These are phyloP conservation scores for Hysterium pulicare DNA, from an alignment of 2,329 filamentous ascomycete species.

Conservation along the genomic window DNA sequence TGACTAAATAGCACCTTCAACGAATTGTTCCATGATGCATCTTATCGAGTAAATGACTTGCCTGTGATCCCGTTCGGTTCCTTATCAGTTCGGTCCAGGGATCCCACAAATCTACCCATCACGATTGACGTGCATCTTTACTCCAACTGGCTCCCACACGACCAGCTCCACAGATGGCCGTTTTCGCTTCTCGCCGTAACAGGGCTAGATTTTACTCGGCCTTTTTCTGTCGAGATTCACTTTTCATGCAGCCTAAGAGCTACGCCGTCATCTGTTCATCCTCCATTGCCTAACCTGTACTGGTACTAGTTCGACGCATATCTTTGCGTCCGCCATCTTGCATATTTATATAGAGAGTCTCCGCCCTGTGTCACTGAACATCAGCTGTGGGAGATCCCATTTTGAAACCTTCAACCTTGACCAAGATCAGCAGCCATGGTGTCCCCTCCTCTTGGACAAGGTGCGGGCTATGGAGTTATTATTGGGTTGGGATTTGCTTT, in stretches of 20 bases:
- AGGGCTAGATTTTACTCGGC: slow-evolving; percentile 3
- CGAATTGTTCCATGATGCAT: slow-evolving; percentile 8
- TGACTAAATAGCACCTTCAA: slow-evolving; percentile 19
- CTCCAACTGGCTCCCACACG: slow-evolving; percentile 10
- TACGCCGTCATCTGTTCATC: slow-evolving; percentile 12
- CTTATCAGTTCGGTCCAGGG: slow-evolving; percentile 18
- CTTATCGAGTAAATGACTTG: slow-evolving; percentile 17
- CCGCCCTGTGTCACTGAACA: slow-evolving; percentile 86
- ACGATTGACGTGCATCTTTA: slow-evolving; percentile 11
- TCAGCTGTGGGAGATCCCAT: slow-evolving; percentile 71
- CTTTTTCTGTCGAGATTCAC: no score
- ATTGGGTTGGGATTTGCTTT: slow-evolving; percentile 71
- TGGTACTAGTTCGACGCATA: not conserved
- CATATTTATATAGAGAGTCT: slow-evolving; percentile 1
- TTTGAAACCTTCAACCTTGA: no score
- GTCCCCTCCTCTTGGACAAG: slow-evolving; percentile 48
- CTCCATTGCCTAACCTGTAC: not conserved
- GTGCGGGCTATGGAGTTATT: slow-evolving; percentile 74
- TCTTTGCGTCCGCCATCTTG: not conserved
- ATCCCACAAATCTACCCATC: slow-evolving; percentile 13
- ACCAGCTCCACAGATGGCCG: slow-evolving; percentile 9
- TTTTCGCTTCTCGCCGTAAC: slow-evolving; percentile 10
- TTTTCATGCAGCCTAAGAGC: slow-evolving; percentile 5
- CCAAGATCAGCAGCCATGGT: slow-evolving; percentile 5
- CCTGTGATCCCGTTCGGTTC: slow-evolving; percentile 6